Evolutionary conservation across 2,329 filamentous ascomycete species (phyloP), one percentile per base, ranked within the genome.

Genomic region (Alternaria sp.): DNA sequence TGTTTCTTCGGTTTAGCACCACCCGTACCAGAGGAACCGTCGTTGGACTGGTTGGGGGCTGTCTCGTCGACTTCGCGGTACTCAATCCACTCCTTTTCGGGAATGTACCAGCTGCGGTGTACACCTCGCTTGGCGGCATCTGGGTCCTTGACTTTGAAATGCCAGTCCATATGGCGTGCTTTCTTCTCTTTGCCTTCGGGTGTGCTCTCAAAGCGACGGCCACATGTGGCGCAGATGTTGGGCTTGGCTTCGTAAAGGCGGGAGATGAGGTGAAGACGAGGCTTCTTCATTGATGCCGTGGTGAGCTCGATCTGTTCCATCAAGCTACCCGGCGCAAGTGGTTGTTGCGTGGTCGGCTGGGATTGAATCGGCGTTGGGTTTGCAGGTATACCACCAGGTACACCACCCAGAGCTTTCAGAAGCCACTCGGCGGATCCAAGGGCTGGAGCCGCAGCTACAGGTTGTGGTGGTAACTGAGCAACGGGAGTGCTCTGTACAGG

Each of bases 121-220:
- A 96, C 92, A 30, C 92, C 93, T 65, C 93, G 88, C 77, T 93
- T 95, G 74, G 93, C 90, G 13, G 92, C 90, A 71, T 98, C 95
- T 3, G 90, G 89, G 81, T 96, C 93, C 75, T 97, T 95, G 23
- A 95, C 94, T 60, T 91, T 90, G 82, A 99, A 99, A 80, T 99
- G 96, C 96, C 96, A 99, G 81, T 99, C 96, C 85, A 99, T 90
- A 77, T 99, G 96, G 4, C 91, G 89, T 23, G 90, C 92, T 83
- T 98, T 98, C 83, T 91, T 92, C 76, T 90, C 90, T 73, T 89
- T 91, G 12, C 95, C 95, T 68, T 92, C 89, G 12, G 90, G 88
- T 52, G 92, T 92, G 5, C 88, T 87, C 57, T 87, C 87, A 79
- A 99, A 99, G 3, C 96, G 90, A 63, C 94, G 88, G 23, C 95